These are phyloP conservation scores for Yamadazyma tumulicola DNA, from an alignment of 805 yeast genomes.

Conservation along the genomic window DNA sequence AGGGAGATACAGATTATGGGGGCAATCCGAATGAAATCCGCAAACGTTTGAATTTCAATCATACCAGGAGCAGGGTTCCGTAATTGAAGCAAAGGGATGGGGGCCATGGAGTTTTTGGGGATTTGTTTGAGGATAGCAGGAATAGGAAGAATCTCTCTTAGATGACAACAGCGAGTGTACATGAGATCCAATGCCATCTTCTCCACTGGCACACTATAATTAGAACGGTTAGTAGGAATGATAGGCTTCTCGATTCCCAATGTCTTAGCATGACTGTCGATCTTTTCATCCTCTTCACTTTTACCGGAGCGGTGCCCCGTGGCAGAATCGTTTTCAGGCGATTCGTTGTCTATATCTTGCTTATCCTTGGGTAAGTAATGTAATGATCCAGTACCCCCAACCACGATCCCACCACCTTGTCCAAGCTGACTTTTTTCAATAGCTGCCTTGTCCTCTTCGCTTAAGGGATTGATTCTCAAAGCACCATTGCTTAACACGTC, in stretches of 20 bases:
- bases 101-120: constrained; percentile 72
- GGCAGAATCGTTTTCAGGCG: constrained; percentile 5
- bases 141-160: constrained; percentile 86
- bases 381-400: constrained; percentile 72
- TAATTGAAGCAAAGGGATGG: constrained; percentile 66
- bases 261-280: constrained; percentile 21
- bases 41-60: constrained; percentile 82
- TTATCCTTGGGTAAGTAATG: constrained; percentile 28
- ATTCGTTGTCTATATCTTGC: constrained; percentile 11
- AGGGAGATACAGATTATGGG: constrained; percentile 73
- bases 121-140: constrained; percentile 76
- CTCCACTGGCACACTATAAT: constrained; percentile 32
- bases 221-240: constrained; percentile 15
- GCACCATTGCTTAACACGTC: constrained; percentile 53
- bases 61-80: constrained; percentile 87
- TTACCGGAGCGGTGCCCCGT: constrained; percentile 5
- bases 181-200: constrained; percentile 63
- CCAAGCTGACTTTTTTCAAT: constrained; percentile 39
- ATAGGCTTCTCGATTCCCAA: constrained; percentile 34
- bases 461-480: constrained; percentile 50
- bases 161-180: constrained; percentile 89
- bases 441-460: constrained; percentile 48
- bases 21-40: constrained; percentile 83
- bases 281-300: constrained; percentile 10
- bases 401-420: constrained; percentile 66